Percentiles rank a stretch among this genome's conserved stretches.
These are phyloP conservation scores for Tolypocladium paradoxum DNA, from an alignment of 2,329 filamentous ascomycete species.

Conservation along the genomic window DNA sequence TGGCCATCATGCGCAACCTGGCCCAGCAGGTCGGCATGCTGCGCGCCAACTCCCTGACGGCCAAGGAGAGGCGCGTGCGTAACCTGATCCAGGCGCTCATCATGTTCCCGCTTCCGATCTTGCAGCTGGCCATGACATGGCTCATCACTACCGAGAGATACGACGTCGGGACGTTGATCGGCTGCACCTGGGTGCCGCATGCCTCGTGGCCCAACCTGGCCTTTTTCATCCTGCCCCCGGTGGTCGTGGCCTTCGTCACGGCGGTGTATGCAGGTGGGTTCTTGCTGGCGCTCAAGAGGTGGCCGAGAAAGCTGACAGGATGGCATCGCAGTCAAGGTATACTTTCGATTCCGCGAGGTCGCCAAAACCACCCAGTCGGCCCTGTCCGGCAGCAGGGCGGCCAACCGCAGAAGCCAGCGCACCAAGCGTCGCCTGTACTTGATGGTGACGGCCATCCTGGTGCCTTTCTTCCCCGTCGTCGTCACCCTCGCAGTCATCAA, in stretches of 20 bases:
- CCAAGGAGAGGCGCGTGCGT: slow-evolving; percentile 29
- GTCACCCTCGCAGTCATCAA: slow-evolving; percentile 30
- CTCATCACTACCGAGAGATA: slow-evolving; percentile 38
- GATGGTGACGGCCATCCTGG: slow-evolving; percentile 40
- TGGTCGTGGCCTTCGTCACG: slow-evolving; percentile 31
- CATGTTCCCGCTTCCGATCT: slow-evolving; percentile 41
- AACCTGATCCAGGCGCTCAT: slow-evolving; percentile 38
- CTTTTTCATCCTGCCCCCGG: slow-evolving; percentile 36
- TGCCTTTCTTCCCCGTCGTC: slow-evolving; percentile 39
- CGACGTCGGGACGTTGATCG: slow-evolving; percentile 35
- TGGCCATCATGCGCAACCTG: slow-evolving; percentile 44
- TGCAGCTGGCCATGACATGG: slow-evolving; percentile 38
- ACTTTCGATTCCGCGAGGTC: slow-evolving; percentile 35
- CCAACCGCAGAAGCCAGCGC: slow-evolving; percentile 31
- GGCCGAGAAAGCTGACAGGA: neutral
- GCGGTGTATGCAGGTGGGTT: slow-evolving; percentile 38
- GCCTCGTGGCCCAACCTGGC: slow-evolving; percentile 36
- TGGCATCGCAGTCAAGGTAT: slow-evolving; percentile 30
- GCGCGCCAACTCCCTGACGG: slow-evolving; percentile 27
- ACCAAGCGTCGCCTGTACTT: slow-evolving; percentile 43
- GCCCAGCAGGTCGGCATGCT: slow-evolving; percentile 36
- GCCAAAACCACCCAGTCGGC: slow-evolving; percentile 28
- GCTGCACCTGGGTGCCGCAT: slow-evolving; percentile 35
- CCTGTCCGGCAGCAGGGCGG: slow-evolving; percentile 28
- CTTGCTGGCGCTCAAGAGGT: neutral